Conservation (phyloP, 2,329 filamentous ascomycete genomes). For the Tympanopsis confertula region DNA sequence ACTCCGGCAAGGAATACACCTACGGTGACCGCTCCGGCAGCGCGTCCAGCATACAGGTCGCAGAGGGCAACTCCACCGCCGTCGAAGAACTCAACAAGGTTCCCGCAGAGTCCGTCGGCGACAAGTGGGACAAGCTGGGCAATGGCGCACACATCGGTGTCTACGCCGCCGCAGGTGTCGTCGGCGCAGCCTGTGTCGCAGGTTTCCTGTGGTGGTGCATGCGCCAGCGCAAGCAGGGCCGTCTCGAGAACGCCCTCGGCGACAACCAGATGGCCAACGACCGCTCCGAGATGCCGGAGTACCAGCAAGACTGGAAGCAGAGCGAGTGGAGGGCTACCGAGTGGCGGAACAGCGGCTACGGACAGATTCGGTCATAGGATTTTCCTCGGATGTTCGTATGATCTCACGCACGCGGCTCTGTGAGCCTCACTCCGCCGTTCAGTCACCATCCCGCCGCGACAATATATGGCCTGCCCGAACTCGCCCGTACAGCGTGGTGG, state of each 20-base stretch:
- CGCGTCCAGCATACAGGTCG: conserved; percentile 52
- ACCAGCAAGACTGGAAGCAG: neutral
- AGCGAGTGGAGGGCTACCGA: neutral
- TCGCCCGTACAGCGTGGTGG: no score
- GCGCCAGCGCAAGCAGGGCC: conserved; percentile 33
- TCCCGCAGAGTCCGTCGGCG: conserved; percentile 16
- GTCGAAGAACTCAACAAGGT: conserved; percentile 18
- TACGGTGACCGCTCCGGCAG: conserved; percentile 52
- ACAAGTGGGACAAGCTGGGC: conserved; percentile 29
- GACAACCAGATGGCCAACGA: conserved; percentile 31
- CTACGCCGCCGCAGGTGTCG: conserved; percentile 20
- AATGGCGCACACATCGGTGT: conserved; percentile 34
- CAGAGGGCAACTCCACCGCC: conserved; percentile 15
- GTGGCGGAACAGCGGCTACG: neutral
- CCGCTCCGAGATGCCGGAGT: conserved; percentile 13
- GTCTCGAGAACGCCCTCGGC: conserved; percentile 30
- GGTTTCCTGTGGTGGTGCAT: conserved; percentile 31
- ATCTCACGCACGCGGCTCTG: no score
- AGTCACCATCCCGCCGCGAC: no score
- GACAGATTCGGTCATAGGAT: no score
- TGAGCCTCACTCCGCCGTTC: no score
- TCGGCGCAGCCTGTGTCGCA: conserved; percentile 16
- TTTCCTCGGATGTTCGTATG: no score
- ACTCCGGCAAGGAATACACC: conserved; percentile 53
- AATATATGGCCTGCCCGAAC: no score